phyloP scores from a whole-genome alignment of 163 green algal genomes.

The Chlorella variabilis region DNA sequence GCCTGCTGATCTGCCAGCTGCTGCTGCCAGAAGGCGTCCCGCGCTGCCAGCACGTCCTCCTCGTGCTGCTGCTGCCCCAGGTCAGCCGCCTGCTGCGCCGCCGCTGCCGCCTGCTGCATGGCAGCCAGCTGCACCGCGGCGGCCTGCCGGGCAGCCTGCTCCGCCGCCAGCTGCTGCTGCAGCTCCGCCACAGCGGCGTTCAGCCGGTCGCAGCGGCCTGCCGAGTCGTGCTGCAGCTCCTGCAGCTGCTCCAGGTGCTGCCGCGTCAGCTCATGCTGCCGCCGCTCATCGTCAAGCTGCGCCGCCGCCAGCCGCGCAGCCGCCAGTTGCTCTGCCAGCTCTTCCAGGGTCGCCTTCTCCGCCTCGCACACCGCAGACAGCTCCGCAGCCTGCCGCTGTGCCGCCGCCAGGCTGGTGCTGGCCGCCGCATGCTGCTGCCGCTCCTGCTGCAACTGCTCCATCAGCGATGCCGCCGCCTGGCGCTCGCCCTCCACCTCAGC shows the following conservation, averaged over 20 bases:
- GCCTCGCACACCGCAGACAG: background rate
- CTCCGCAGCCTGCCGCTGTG: conserved; percentile 4
- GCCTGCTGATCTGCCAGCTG: conserved; percentile 1
- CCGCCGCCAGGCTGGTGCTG: background rate
- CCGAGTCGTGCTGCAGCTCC: conserved; percentile 5
- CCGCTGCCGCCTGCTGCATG: background rate
- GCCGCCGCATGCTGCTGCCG: background rate
- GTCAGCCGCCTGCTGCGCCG: background rate
- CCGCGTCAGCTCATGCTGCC: conserved; percentile 5
- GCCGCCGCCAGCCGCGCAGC: conserved; percentile 9
- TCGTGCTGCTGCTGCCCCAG: background rate
- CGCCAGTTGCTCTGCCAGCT: conserved; percentile 37
- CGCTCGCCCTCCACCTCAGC: background rate
- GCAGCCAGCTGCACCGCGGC: background rate
- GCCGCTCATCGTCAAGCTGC: conserved; percentile 10
- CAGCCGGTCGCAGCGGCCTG: conserved; percentile 10
- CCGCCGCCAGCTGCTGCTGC: conserved; percentile 29
- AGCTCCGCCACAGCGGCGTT: conserved; percentile 15
- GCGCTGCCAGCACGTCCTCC: conserved; percentile 4
- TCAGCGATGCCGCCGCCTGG: background rate
- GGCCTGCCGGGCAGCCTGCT: conserved; percentile 8
- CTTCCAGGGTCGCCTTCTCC: conserved; percentile 6
- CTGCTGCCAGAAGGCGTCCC: conserved; percentile 27
- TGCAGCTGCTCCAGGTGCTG: conserved; percentile 28
- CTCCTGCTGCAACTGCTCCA: conserved; percentile 6